Conservation (phyloP, 2,329 filamentous ascomycete genomes). For the Bipolaris sorokiniana region DNA sequence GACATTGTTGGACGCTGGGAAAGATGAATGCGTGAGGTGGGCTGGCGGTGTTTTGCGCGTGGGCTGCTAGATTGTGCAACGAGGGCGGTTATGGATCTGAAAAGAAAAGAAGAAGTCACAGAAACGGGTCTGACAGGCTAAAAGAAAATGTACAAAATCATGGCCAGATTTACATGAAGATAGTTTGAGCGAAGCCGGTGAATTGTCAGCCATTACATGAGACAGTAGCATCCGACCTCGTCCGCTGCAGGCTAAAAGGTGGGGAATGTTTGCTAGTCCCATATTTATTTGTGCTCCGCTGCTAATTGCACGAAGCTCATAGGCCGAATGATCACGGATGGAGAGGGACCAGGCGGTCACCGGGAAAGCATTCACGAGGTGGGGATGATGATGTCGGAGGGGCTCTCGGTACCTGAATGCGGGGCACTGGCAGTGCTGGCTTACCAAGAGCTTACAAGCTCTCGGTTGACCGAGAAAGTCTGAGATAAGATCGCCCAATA, state of each 20-base stretch:
- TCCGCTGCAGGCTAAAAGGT: constrained; percentile 9
- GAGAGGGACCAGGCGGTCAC: not conserved
- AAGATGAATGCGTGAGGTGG: not conserved
- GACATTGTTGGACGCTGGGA: constrained; percentile 1
- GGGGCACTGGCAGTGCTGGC: constrained; percentile 13
- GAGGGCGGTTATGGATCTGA: not conserved
- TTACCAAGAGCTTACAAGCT: constrained; percentile 23
- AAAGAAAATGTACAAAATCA: not conserved
- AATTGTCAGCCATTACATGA: constrained; percentile 1
- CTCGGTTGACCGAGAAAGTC: too few relatives aligned
- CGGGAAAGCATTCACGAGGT: constrained; percentile 18
- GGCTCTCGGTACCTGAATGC: constrained; percentile 24
- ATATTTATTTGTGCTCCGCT: constrained; percentile 2
- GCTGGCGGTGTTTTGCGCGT: not conserved
- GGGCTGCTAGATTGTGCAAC: not conserved
- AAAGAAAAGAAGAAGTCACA: not conserved
- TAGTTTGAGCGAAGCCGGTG: not conserved
- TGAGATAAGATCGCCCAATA: too few relatives aligned
- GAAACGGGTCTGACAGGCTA: not conserved
- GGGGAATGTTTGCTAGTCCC: not conserved
- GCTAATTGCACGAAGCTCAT: constrained; percentile 14
- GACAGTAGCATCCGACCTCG: constrained; percentile 2
- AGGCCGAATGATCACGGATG: constrained; percentile 3
- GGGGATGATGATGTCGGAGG: constrained; percentile 18
- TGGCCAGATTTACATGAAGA: not conserved